Evolutionary conservation across 164 flowering plant species (phyloP).

Genomic region (Euptelea pleiosperma): DNA sequence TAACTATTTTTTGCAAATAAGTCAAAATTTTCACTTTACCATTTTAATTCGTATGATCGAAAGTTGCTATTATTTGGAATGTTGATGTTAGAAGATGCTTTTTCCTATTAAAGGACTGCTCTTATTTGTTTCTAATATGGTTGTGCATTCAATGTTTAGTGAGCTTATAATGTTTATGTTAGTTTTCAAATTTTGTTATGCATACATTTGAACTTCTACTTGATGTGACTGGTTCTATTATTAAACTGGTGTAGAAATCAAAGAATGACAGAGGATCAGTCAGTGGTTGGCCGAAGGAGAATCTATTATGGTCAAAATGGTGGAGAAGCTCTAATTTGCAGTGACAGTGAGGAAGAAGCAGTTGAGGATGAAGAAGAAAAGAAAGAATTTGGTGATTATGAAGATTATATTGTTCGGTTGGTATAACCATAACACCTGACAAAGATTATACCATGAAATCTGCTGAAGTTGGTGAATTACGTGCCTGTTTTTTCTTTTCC

Average conservation of each 20-base stretch:
- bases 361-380: conserved; percentile 86
- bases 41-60: too few species aligned
- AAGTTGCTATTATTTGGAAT: too few species aligned
- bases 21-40: too few species aligned
- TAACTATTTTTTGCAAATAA: neutral
- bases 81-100: too few species aligned
- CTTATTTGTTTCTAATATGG: neutral
- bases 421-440: conserved; percentile 29
- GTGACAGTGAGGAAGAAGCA: conserved; percentile 95
- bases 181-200: neutral
- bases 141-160: neutral
- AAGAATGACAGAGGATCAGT: conserved; percentile 98
- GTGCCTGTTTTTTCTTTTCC: neutral
- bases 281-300: conserved; percentile 92
- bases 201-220: neutral
- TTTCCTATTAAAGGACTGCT: too few species aligned
- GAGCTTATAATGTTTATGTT: neutral
- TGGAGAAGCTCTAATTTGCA: conserved; percentile 95
- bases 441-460: neutral
- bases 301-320: conserved; percentile 97
- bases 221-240: conserved; percentile 1
- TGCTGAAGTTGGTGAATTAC: conserved; percentile 1
- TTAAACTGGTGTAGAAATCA: conserved; percentile 67
- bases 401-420: conserved; percentile 89
- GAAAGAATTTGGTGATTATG: conserved; percentile 62